phyloP scores from a whole-genome alignment of 106 monocot genomes.

The Alisma plantagoaquatica region DNA sequence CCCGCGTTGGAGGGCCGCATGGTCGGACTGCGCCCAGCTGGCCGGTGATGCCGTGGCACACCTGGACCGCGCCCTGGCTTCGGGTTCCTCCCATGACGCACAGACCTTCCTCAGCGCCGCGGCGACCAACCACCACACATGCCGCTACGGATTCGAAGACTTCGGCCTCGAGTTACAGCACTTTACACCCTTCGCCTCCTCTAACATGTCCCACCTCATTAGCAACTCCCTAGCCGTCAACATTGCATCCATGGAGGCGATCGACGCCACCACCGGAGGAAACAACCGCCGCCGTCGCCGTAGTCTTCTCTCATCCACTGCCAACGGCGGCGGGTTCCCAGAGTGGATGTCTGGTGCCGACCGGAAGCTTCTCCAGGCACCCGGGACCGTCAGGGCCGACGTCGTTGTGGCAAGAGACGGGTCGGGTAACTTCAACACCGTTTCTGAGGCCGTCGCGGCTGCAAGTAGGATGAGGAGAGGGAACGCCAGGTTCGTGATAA shows the following conservation, averaged over 20 bases:
- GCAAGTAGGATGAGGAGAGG: neutral
- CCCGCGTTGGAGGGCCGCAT: slow-evolving; percentile 6
- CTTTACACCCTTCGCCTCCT: slow-evolving; percentile 8
- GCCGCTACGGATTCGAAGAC: slow-evolving; percentile 18
- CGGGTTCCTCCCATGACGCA: slow-evolving; percentile 1
- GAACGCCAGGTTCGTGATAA: slow-evolving; percentile 8
- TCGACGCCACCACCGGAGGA: neutral
- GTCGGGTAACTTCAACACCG: slow-evolving; percentile 14
- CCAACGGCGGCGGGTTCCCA: slow-evolving; percentile 1
- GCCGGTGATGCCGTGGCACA: slow-evolving; percentile 39
- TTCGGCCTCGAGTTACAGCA: too few relatives aligned
- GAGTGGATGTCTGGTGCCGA: slow-evolving; percentile 12
- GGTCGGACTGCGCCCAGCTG: slow-evolving; percentile 37
- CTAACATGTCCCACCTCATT: slow-evolving; percentile 4
- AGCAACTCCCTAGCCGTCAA: slow-evolving; percentile 17
- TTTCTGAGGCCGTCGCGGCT: slow-evolving; percentile 11
- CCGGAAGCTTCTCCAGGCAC: slow-evolving; percentile 14
- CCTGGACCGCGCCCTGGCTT: slow-evolving; percentile 38
- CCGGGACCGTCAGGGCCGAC: neutral
- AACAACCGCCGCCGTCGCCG: neutral
- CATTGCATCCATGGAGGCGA: too few relatives aligned
- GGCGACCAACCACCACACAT: slow-evolving; percentile 21
- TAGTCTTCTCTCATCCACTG: neutral
- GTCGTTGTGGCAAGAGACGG: slow-evolving; percentile 20
- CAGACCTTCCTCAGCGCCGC: slow-evolving; percentile 18